These are phyloP conservation scores for Entomortierella lignicola DNA, from an alignment of 192 early-diverging fungal genomes.

Conservation along the genomic window DNA sequence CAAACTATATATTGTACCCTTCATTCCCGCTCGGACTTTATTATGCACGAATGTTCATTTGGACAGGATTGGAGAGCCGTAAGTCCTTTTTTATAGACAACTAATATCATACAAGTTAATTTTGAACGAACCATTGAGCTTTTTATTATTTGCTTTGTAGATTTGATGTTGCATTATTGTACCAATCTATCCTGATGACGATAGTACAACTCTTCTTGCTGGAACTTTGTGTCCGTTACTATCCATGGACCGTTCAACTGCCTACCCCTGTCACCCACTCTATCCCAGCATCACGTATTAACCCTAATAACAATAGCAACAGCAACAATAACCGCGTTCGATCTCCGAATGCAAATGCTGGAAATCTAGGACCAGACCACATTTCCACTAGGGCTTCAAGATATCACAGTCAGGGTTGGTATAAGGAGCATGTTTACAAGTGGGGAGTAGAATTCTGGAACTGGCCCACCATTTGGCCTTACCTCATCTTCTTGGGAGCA, in stretches of 20 bases:
- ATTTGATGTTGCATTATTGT: slow-evolving; percentile 63
- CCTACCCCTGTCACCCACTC: slow-evolving; percentile 36
- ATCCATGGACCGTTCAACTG: slow-evolving; percentile 48
- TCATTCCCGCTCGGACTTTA: neutral
- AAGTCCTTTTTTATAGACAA: neutral
- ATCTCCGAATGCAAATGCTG: neutral
- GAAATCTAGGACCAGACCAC: slow-evolving; percentile 7
- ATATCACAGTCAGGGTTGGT: slow-evolving; percentile 29
- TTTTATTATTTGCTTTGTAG: slow-evolving; percentile 5
- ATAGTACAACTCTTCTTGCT: slow-evolving; percentile 61
- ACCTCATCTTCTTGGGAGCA: slow-evolving; percentile 31
- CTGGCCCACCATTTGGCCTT: slow-evolving; percentile 45
- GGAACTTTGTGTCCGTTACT: slow-evolving; percentile 59
- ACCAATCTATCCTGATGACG: slow-evolving; percentile 70
- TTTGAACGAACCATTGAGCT: neutral
- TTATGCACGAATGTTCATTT: too few relatives aligned
- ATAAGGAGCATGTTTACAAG: slow-evolving; percentile 26
- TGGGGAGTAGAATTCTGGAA: slow-evolving; percentile 47
- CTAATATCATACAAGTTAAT: neutral
- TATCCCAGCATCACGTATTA: slow-evolving; percentile 19
- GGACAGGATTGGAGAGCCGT: slow-evolving; percentile 51
- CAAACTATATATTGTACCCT: neutral
- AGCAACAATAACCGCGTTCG: neutral
- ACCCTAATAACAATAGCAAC: neutral
- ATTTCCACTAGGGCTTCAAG: slow-evolving; percentile 37